phyloP scores from a whole-genome alignment of 2,329 filamentous ascomycete species.

The Xylariaceae sp. region DNA sequence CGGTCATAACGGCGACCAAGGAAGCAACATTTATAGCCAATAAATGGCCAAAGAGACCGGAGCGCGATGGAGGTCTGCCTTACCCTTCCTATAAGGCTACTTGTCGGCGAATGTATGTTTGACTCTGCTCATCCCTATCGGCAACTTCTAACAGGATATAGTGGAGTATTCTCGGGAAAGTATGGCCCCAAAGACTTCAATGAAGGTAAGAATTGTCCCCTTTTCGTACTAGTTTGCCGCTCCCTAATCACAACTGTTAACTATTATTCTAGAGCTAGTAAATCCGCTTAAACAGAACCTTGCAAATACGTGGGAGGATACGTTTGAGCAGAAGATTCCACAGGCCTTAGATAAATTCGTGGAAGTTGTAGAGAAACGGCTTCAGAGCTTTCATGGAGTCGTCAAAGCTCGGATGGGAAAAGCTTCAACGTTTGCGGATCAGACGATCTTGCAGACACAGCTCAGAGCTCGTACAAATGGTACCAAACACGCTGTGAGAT shows the following conservation, averaged over 20 bases:
- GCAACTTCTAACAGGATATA: conserved; percentile 8
- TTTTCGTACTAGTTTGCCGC: background rate
- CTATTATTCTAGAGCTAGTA: conserved; percentile 13
- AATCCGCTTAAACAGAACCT: conserved; percentile 13
- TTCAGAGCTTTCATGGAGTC: conserved; percentile 5
- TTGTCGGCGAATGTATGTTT: conserved; percentile 20
- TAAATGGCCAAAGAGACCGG: conserved; percentile 11
- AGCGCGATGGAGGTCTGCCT: conserved; percentile 11
- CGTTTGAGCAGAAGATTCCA: conserved; percentile 19
- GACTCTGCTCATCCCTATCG: too few relatives aligned
- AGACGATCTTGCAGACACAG: conserved; percentile 14
- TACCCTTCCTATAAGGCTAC: conserved; percentile 17
- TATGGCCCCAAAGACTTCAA: conserved; percentile 21
- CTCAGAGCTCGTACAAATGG: conserved; percentile 4
- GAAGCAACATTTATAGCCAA: conserved; percentile 7
- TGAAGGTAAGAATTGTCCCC: conserved; percentile 13
- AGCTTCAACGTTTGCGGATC: conserved; percentile 1
- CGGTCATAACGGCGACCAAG: conserved; percentile 1
- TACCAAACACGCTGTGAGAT: conserved; percentile 2
- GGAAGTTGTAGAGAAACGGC: background rate
- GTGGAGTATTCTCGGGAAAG: conserved; percentile 18
- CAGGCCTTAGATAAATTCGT: conserved; percentile 7
- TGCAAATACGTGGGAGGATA: conserved; percentile 11
- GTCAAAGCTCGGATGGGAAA: conserved; percentile 6
- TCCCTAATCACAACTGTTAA: background rate